phyloP scores from a whole-genome alignment of 2,329 filamentous ascomycete species.

The Ophiosphaerella herpotricha region DNA sequence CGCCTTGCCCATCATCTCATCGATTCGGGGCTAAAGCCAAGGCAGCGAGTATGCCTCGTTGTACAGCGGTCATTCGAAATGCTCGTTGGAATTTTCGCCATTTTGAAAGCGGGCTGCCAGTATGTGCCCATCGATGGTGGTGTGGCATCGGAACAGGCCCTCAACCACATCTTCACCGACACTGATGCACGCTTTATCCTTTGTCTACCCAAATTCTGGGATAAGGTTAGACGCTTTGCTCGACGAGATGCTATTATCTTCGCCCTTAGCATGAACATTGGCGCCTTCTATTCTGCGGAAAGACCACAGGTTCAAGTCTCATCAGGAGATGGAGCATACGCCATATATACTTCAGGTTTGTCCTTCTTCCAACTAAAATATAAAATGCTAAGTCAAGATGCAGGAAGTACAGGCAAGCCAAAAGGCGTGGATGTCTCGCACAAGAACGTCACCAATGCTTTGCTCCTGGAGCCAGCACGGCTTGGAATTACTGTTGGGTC shows the following conservation, averaged over 20 bases:
- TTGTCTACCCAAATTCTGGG: constrained; percentile 49
- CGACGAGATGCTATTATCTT: constrained; percentile 18
- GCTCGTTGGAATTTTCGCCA: constrained; percentile 61
- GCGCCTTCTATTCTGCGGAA: constrained; percentile 16
- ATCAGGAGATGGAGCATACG: constrained; percentile 37
- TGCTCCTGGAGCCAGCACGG: constrained; percentile 57
- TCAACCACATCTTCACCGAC: constrained; percentile 57
- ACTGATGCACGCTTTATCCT: constrained; percentile 53
- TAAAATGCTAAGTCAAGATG: neutral
- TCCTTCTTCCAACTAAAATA: neutral
- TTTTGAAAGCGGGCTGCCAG: constrained; percentile 62
- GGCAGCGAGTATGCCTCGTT: constrained; percentile 60
- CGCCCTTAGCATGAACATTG: constrained; percentile 16
- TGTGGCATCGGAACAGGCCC: constrained; percentile 34
- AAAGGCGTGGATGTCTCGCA: constrained; percentile 65
- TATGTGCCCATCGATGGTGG: constrained; percentile 65
- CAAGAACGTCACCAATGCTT: constrained; percentile 59
- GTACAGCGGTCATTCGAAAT: constrained; percentile 61
- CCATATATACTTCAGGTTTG: constrained; percentile 58
- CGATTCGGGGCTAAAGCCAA: constrained; percentile 27
- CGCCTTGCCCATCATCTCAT: constrained; percentile 39
- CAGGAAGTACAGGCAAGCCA: constrained; percentile 59
- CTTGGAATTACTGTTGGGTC: constrained; percentile 57
- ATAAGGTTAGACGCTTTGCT: constrained; percentile 27
- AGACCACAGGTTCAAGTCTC: constrained; percentile 22